Evolutionary conservation across 2,329 filamentous ascomycete genomes (phyloP).

Genomic region (Claviceps lovelessii): DNA sequence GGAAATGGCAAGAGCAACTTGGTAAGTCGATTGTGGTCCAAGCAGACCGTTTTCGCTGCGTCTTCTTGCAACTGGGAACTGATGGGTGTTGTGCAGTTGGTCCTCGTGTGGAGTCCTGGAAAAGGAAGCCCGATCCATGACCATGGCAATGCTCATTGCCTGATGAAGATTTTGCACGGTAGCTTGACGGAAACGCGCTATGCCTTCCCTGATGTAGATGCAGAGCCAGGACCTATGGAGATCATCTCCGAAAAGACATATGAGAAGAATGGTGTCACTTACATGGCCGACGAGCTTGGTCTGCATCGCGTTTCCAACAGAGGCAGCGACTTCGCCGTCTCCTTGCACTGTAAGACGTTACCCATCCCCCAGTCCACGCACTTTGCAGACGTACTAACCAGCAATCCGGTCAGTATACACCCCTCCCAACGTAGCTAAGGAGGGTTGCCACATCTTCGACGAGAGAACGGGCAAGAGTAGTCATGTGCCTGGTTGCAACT

Average conservation of each 20-base stretch:
- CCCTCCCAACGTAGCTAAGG: slow-evolving; percentile 73
- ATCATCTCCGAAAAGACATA: slow-evolving; percentile 56
- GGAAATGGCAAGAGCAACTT: slow-evolving; percentile 70
- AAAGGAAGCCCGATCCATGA: slow-evolving; percentile 80
- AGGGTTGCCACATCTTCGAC: slow-evolving; percentile 72
- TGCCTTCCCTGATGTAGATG: slow-evolving; percentile 45
- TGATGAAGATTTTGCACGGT: slow-evolving; percentile 81
- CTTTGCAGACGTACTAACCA: slow-evolving; percentile 17
- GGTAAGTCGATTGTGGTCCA: slow-evolving; percentile 28
- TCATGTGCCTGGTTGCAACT: slow-evolving; percentile 56
- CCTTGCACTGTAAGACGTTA: slow-evolving; percentile 52
- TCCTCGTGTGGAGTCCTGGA: slow-evolving; percentile 79
- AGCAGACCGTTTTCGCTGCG: not conserved
- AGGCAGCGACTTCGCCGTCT: slow-evolving; percentile 63
- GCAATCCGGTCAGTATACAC: slow-evolving; percentile 49
- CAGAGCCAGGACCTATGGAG: slow-evolving; percentile 40
- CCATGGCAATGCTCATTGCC: slow-evolving; percentile 74
- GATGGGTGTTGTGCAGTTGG: slow-evolving; percentile 37
- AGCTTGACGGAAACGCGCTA: slow-evolving; percentile 70
- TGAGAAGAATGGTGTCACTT: slow-evolving; percentile 60
- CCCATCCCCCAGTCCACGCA: slow-evolving; percentile 1
- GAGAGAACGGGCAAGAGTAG: slow-evolving; percentile 58
- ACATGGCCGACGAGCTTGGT: slow-evolving; percentile 84
- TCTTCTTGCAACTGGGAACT: not conserved
- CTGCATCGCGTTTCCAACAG: slow-evolving; percentile 72